Evolutionary conservation across 495 filamentous ascomycete species (phyloP), one percentile per base, ranked within the genome.

Genomic region (Neurospora africana): DNA sequence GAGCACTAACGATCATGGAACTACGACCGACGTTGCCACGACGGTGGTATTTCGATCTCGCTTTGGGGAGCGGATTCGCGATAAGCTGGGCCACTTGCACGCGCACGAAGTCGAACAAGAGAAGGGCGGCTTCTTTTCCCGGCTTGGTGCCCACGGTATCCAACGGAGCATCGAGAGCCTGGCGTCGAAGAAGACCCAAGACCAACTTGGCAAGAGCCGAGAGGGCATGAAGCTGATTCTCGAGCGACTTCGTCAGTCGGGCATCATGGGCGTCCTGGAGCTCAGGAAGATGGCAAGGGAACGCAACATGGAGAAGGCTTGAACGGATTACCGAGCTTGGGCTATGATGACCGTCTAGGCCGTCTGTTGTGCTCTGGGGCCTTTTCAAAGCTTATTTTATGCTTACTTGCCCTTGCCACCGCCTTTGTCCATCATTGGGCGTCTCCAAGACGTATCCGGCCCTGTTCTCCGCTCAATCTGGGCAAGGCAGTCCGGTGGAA

Each of bases 191-290:
- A 89, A 93, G 71, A 96, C 95, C 69, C 86, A 90, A 68, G 91
- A 93, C 72, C 92, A 93, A 47, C 84, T 98, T 70, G 84, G 91
- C 70, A 96, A 94, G 78, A 94, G 92, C 78, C 93, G 94, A 75
- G 90, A 98, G 78, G 95, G 96, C 21, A 98, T 99, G 95, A 92
- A 91, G 71, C 89, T 98, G 58, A 95, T 99, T 19, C 85, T 99
- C 33, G 92, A 96, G 80, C 87, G 95, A 41, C 79, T 98, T 74
- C 88, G 95, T 70, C 84, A 86, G 74, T 85, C 84, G 70, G 92
- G 94, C 15, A 92, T 97, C 13, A 88, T 98, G 44, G 91, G 94
- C 35, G 92, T 88, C 23, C 91, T 98, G 21, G 95, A 97, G 79
- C 92, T 92, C 36, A 92, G 95, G 89, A 86, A 91, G 71, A 76